Evolutionary conservation across 2,329 filamentous ascomycete species (phyloP), one percentile per base, ranked within the genome.

Genomic region (Calonectria hawksworthii): DNA sequence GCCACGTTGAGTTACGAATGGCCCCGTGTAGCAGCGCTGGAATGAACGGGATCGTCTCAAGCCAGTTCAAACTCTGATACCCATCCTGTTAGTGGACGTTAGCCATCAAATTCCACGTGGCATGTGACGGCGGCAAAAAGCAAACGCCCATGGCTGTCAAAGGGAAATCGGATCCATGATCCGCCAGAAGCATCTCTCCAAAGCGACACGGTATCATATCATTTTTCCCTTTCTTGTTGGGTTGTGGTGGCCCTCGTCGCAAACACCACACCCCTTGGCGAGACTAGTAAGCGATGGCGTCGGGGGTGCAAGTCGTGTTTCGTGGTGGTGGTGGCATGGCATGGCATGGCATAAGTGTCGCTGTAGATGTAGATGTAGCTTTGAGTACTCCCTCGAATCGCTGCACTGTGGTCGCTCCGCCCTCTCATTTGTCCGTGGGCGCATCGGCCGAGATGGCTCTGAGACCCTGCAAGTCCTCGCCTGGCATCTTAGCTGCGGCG

Each of bases 201-300:
- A 63, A 8, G 23, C 16, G 26, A 23, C 34, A 74, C 11, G 44
- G 41, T 21, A 30, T 41, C 56, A 28, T 41, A 30, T 41, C 23
- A 41, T 63, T 28, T 28, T 28, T 63, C 4, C 26, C 23, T 23
- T 74, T 54, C 68, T 59, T 67, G 56, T 54, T 36, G 38, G 63
- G 65, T 68, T 72, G 59, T 74, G 68, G 67, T 70, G 59, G 66
- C 34, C 30, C 54, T 64, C 23, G 18, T 69, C 54, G 61, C 51
- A 34, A 56, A 67, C 67, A 74, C 23, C 67, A 65, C 61, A 54
- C 50, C 74, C 72, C 71, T 69, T 73, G 71, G 66, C 38, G 44
- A 77, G 59, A 52, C 79, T 78, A 81, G 75, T 76, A 76, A 78
- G 76, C 77, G 72, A 78, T 77, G 75, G 74, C 73, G 77, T 69